Conservation (phyloP, 768 basidiomycete species). For the Hericium erinaceus region DNA sequence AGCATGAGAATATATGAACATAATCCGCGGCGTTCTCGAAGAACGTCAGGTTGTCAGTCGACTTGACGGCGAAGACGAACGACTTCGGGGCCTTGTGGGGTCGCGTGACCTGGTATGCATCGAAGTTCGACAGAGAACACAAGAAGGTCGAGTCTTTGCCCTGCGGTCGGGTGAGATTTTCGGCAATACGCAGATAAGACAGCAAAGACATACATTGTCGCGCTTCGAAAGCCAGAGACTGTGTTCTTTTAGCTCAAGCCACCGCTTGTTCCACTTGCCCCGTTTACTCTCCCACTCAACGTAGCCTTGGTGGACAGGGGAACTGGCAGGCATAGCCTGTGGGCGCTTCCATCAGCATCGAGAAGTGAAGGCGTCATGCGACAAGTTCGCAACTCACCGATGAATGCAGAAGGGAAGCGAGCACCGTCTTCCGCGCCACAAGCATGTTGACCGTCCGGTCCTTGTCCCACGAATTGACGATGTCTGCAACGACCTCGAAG, state of each 20-base stretch:
- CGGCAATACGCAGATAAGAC: neutral
- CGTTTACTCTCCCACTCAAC: constrained; percentile 87
- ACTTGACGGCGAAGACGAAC: constrained; percentile 81
- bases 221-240: constrained; percentile 83
- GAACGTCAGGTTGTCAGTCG: constrained; percentile 73
- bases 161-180: constrained; percentile 29
- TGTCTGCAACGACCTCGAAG: constrained; percentile 74
- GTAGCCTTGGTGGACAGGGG: constrained; percentile 43
- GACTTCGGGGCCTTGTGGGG: constrained; percentile 75
- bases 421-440: constrained; percentile 63
- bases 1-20: constrained; percentile 76
- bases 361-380: no score
- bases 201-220: constrained; percentile 52
- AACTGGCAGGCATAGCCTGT: constrained; percentile 39
- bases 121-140: constrained; percentile 83
- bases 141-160: constrained; percentile 77
- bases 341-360: constrained; percentile 18
- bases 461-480: constrained; percentile 84
- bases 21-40: constrained; percentile 89
- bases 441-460: constrained; percentile 75
- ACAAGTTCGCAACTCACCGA: constrained; percentile 32
- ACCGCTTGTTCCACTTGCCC: constrained; percentile 93
- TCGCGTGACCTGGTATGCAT: constrained; percentile 75
- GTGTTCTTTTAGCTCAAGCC: constrained; percentile 81
- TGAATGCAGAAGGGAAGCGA: constrained; percentile 50